Conservation (phyloP, 2,329 filamentous ascomycete genomes). For the Periconia sp. region DNA sequence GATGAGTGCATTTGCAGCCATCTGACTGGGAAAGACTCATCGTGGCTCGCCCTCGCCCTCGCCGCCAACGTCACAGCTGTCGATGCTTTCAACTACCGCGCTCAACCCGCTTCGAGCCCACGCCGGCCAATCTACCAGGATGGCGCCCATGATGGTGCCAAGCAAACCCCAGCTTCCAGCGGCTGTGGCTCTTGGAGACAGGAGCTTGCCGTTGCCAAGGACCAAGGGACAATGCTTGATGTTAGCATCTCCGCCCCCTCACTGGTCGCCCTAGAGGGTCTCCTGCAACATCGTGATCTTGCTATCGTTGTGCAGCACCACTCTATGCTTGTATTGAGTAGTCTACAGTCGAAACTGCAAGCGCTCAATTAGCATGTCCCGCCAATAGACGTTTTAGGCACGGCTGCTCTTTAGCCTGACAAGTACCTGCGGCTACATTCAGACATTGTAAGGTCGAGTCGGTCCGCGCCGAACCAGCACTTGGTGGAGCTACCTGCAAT, state of each 20-base stretch:
- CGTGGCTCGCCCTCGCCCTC: constrained; percentile 1
- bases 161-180: constrained; percentile 16
- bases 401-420: neutral
- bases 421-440: constrained; percentile 4
- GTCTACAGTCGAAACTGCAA: neutral
- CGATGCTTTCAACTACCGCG: no score
- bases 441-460: neutral
- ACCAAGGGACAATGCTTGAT: constrained; percentile 32
- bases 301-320: neutral
- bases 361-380: constrained; percentile 14
- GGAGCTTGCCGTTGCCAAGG: constrained; percentile 32
- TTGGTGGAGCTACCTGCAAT: neutral
- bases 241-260: constrained; percentile 23
- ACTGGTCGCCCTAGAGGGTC: constrained; percentile 23
- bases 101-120: no score
- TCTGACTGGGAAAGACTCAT: no score
- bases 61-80: no score
- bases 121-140: constrained; percentile 4
- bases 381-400: constrained; percentile 16
- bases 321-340: constrained; percentile 3
- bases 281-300: constrained; percentile 18
- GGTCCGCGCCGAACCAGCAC: constrained; percentile 9
- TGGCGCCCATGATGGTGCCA: constrained; percentile 6
- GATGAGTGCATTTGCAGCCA: no score
- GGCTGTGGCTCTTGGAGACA: constrained; percentile 27